Evolutionary conservation across 2,329 filamentous ascomycete genomes (phyloP), one percentile per base, ranked within the genome.

Genomic region (Rachicladosporium sp.): DNA sequence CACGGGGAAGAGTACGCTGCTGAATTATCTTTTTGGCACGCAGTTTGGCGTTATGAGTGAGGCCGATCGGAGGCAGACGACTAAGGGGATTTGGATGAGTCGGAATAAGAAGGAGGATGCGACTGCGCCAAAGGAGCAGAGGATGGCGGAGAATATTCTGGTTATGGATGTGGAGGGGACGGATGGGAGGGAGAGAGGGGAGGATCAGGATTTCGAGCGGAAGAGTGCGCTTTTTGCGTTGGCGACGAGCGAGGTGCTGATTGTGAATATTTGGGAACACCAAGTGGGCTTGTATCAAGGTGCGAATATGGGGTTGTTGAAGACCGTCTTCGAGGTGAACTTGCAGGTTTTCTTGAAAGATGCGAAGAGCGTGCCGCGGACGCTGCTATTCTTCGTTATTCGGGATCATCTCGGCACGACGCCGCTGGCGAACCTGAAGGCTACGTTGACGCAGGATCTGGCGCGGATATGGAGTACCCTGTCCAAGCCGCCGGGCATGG

Each of bases 131-230:
- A 42, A 47, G 23, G 41, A 64, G 61, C 36, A 65, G 66, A 69
- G 69, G 48, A 95, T 96, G 87, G 88, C 89, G 40, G 86, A 94
- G 55, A 98, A 98, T 63, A 95, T 98, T 54, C 70, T 98, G 46
- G 91, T 98, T 52, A 98, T 98, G 91, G 91, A 98, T 58, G 91
- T 98, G 33, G 91, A 98, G 64, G 91, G 91, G 50, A 96, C 91
- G 8, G 91, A 98, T 60, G 91, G 91, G 38, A 78, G 91, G 50
- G 91, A 98, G 67, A 76, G 91, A 50, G 91, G 91, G 48, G 91
- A 98, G 63, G 91, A 98, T 59, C 91, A 98, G 63, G 91, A 98
- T 60, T 98, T 98, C 62, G 91, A 98, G 73, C 76, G 91, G 56
- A 98, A 98, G 70, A 95, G 88, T 62, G 91, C 91, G 15, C 74